Evolutionary conservation across 2,329 filamentous ascomycete species (phyloP), one percentile per base, ranked within the genome.

Genomic region (Xylaria sp.): DNA sequence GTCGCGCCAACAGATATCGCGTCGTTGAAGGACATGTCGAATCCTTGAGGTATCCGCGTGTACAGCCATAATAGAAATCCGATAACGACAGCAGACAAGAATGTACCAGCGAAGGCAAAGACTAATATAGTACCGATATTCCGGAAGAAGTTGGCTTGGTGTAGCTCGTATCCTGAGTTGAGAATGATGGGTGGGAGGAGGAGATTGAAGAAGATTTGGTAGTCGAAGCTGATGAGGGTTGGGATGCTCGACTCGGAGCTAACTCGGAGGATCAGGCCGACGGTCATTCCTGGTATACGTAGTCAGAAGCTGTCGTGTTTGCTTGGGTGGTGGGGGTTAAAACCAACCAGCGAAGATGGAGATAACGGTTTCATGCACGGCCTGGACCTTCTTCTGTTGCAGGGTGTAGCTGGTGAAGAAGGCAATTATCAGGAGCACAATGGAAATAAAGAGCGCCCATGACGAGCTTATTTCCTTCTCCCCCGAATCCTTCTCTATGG

Each of bases 201-300:
- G 54, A 99, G 88, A 81, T 99, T 99, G 86, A 99, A 99, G 86
- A 99, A 99, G 85, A 98, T 97, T 79, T 98, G 94, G 80, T 98
- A 98, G 83, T 98, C 92, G 85, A 99, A 99, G 81, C 92, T 97
- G 77, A 99, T 94, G 72, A 93, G 90, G 78, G 93, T 92, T 79
- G 94, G 91, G 75, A 99, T 94, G 71, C 92, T 93, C 70, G 93
- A 91, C 72, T 92, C 91, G 61, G 92, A 90, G 51, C 90, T 93
- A 71, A 98, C 84, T 77, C 96, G 89, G 67, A 99, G 89, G 68
- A 97, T 88, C 75, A 99, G 85, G 5, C 96, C 96, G 69, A 99
- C 93, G 67, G 94, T 91, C 96, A 98, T 98, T 76, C 95, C 95
- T 97, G 58, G 47, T 30, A 61, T 6, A 64, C 51, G 27, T 19